Evolutionary conservation across 352 stramenopile species (phyloP).

Genomic region (Phytophthora cryptogea): DNA sequence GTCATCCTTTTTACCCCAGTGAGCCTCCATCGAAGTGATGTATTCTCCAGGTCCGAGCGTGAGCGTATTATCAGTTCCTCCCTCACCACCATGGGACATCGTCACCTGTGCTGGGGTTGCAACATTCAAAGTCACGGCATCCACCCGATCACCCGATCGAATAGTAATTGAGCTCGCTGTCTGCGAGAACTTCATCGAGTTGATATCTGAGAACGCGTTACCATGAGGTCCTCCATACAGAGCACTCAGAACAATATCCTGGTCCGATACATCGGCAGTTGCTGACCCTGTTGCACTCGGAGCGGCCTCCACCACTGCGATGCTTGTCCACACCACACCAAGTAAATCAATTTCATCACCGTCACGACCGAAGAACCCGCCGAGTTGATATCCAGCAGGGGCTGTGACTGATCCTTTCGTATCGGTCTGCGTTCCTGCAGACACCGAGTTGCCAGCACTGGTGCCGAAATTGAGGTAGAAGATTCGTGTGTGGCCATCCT

Average conservation of each 20-base stretch:
- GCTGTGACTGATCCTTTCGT: conserved; percentile 19
- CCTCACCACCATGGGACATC: conserved; percentile 22
- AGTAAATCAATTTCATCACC: conserved; percentile 30
- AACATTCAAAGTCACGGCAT: conserved; percentile 26
- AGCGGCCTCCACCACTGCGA: conserved; percentile 13
- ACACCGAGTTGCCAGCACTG: conserved; percentile 22
- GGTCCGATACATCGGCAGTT: conserved; percentile 5
- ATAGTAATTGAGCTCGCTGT: conserved; percentile 23
- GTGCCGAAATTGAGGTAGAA: conserved; percentile 27
- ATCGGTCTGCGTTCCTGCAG: conserved; percentile 22
- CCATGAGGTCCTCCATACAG: conserved; percentile 27
- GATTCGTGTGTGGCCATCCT: conserved; percentile 22
- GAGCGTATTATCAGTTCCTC: conserved; percentile 20
- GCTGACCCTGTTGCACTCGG: neutral
- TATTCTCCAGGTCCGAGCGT: conserved; percentile 25
- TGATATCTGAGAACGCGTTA: conserved; percentile 26
- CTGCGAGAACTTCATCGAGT: conserved; percentile 23
- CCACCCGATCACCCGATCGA: conserved; percentile 21
- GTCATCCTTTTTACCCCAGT: conserved; percentile 31
- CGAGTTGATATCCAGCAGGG: conserved; percentile 22
- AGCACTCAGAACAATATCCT: conserved; percentile 21
- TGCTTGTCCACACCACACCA: conserved; percentile 28
- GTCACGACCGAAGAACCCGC: conserved; percentile 29
- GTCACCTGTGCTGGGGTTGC: conserved; percentile 13
- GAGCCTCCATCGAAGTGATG: conserved; percentile 28